Percentiles rank a stretch among this genome's conserved stretches.
These are phyloP conservation scores for Melastoma candidum DNA, from an alignment of 441 rosid species.

Conservation along the genomic window DNA sequence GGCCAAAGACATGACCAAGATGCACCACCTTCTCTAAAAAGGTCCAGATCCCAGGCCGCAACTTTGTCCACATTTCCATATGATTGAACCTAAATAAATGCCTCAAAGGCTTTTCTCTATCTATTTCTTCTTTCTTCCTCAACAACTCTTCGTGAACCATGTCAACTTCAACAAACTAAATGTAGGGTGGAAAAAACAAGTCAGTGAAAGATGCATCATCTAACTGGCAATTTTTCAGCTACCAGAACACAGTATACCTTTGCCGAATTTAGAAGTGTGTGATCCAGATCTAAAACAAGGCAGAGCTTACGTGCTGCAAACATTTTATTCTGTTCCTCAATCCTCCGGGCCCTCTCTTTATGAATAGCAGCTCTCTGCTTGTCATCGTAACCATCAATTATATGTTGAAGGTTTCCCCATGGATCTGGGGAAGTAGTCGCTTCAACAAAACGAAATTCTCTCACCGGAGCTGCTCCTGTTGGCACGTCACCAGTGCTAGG, in stretches of 20 bases:
- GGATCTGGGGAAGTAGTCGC: constrained; percentile 36
- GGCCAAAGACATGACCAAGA: neutral
- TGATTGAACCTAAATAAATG: constrained; percentile 88
- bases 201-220: neutral
- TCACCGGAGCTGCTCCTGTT: constrained; percentile 24
- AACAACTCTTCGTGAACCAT: constrained; percentile 72
- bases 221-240: neutral
- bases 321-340: constrained; percentile 95
- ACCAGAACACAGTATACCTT: constrained; percentile 38
- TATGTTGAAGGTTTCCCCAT: constrained; percentile 92
- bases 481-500: constrained; percentile 30
- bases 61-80: constrained; percentile 99
- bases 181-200: constrained; percentile 8
- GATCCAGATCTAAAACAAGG: constrained; percentile 97
- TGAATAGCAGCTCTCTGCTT: constrained; percentile 88
- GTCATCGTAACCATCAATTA: constrained; percentile 87
- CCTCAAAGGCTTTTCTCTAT: constrained; percentile 75
- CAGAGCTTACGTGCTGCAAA: constrained; percentile 80
- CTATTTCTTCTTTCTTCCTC: constrained; percentile 95
- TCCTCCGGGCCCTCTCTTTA: constrained; percentile 82
- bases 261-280: constrained; percentile 98
- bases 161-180: constrained; percentile 86
- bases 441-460: constrained; percentile 30
- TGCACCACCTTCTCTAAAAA: constrained; percentile 73
- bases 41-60: constrained; percentile 98